Percentiles rank a stretch among this genome's conserved stretches.
Evolutionary conservation across 345 rosid species (phyloP).

Genomic region (Anacardium occidentale): DNA sequence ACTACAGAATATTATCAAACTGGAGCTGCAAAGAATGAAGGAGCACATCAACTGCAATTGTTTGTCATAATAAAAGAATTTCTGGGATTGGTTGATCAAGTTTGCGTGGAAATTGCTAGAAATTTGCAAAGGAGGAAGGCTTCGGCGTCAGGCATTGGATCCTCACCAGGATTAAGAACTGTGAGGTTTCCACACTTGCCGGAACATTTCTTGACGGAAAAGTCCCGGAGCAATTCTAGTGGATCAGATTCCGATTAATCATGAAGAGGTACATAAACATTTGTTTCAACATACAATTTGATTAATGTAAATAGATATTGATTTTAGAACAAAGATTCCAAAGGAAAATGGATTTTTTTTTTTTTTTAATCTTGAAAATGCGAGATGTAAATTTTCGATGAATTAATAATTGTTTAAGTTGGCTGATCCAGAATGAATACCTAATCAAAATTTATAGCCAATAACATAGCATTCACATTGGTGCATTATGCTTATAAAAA

Average conservation of each 20-base stretch:
- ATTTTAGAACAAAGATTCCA: not conserved
- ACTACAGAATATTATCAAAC: conserved; percentile 83
- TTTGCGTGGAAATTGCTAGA: conserved; percentile 58
- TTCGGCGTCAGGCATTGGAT: conserved; percentile 21
- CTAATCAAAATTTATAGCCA: no score
- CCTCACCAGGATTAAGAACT: conserved; percentile 31
- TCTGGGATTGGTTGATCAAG: conserved; percentile 75
- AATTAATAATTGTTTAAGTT: not conserved
- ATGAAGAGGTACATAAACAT: conserved; percentile 23
- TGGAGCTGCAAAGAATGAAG: conserved; percentile 45
- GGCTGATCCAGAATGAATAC: not conserved
- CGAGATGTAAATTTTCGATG: conserved; percentile 5
- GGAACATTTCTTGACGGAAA: conserved; percentile 55
- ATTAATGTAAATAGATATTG: conserved; percentile 29
- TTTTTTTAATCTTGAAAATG: conserved; percentile 25
- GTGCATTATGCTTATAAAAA: no score
- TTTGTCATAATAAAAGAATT: conserved; percentile 72
- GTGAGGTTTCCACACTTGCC: conserved; percentile 67
- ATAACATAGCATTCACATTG: no score
- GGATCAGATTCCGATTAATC: conserved; percentile 58
- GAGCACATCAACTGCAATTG: conserved; percentile 51
- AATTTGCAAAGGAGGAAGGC: conserved; percentile 57
- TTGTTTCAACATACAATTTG: not conserved
- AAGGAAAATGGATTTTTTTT: not conserved
- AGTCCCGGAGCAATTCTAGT: conserved; percentile 50